A percentile compares a stretch with the other conserved stretches of the same genome.
Evolutionary conservation across 345 rosid genomes (phyloP).

Genomic region (Eucalyptus sp.): DNA sequence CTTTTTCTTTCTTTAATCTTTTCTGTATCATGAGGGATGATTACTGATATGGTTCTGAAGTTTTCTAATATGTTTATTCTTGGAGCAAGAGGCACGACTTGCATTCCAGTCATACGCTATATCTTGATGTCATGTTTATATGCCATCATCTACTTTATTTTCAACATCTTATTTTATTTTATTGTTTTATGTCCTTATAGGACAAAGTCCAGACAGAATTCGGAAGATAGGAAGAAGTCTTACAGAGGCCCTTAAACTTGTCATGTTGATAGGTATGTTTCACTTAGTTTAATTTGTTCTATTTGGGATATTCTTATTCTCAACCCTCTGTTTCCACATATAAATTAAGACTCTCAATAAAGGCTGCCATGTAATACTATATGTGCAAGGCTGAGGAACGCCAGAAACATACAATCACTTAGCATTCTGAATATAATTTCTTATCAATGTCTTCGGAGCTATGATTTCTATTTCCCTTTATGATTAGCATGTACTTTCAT

Average conservation of each 20-base stretch:
- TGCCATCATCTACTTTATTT: background rate
- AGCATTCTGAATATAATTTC: background rate
- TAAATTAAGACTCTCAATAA: background rate
- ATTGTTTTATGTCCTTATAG: background rate
- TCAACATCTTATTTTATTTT: background rate
- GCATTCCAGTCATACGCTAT: background rate
- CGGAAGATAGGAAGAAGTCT: slow-evolving; percentile 45
- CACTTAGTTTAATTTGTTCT: slow-evolving; percentile 73
- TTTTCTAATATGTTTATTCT: background rate
- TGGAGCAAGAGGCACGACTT: background rate
- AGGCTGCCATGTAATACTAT: background rate
- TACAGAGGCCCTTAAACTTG: slow-evolving; percentile 81
- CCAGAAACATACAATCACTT: background rate
- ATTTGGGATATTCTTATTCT: slow-evolving; percentile 21
- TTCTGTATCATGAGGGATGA: background rate
- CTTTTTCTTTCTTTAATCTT: background rate
- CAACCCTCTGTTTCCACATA: background rate
- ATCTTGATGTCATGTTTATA: background rate
- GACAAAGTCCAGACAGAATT: background rate
- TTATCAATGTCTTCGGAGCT: background rate
- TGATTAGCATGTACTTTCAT: background rate
- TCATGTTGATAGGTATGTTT: slow-evolving; percentile 61
- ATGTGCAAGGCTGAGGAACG: background rate
- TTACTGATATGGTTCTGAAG: background rate
- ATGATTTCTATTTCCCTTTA: background rate